phyloP scores from a whole-genome alignment of 305 asterid genomes.

The Fraxinus platypoda region DNA sequence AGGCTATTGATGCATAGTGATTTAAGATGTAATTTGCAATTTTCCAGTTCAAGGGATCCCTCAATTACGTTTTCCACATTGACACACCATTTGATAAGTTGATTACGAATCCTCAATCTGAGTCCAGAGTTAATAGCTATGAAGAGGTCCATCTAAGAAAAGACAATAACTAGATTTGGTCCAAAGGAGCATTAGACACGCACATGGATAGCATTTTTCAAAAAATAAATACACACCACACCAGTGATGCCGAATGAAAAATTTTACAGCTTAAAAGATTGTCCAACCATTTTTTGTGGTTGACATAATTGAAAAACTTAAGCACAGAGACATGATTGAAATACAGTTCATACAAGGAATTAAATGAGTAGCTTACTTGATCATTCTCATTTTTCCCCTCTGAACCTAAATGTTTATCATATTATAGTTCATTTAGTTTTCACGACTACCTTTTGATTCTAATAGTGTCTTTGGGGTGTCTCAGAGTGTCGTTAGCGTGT shows the following conservation, averaged over 20 bases:
- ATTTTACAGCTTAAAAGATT: not conserved
- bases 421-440: not conserved
- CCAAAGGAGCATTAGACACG: not conserved
- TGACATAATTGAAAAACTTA: not conserved
- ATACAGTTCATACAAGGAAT: not conserved
- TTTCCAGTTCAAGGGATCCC: not conserved
- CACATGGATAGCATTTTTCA: not conserved
- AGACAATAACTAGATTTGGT: not conserved
- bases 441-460: not conserved
- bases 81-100: not conserved
- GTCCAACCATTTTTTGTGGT: not conserved
- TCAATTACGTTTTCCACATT: not conserved
- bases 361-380: not conserved
- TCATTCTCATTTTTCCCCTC: not conserved
- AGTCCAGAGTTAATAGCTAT: not conserved
- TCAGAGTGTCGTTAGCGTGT: not conserved
- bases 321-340: not conserved
- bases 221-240: not conserved
- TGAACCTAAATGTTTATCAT: not conserved
- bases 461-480: not conserved
- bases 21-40: not conserved
- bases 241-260: not conserved
- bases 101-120: not conserved
- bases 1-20: not conserved
- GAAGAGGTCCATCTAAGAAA: not conserved